Evolutionary conservation across 1,284 basidiomycete genomes (phyloP), one percentile per base, ranked within the genome.

Genomic region (Puccinia coronata): DNA sequence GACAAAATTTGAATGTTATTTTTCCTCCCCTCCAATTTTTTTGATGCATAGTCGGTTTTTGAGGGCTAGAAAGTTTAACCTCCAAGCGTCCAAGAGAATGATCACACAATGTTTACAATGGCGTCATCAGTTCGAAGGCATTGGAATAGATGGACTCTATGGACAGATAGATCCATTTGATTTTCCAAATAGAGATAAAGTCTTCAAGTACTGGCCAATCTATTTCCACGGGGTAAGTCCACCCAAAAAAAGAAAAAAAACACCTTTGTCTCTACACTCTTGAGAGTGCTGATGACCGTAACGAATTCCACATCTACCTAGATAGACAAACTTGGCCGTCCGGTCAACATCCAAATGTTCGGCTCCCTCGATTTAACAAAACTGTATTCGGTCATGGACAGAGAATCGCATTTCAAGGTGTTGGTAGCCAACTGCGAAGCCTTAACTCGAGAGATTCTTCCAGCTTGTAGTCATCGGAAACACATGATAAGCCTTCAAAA

Each of bases 151-250:
- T 67, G 80, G 72, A 28, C 74, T 82, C 25, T 82, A 82, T 36
- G 69, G 49, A 55, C 28, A 72, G 41, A 20, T 82, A 2, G 82
- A 82, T 69, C 82, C 82, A 12, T 82, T 82, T 67, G 59, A 82
- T 51, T 82, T 82, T 73, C 67, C 74, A 34, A 39, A 81, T 51
- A 28, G 69, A 55, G 71, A 65, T n/a, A 47, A 82, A 57, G 81
- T 82, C 28, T 75, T 81, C 41, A 43, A 82, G 49, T 81, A 82
- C 51, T 82, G 82, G 82, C 82, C 82, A 41, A 80, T 82, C 31
- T 82, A 71, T 67, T 81, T 76, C 49, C 78, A 80, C 65, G 34
- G 57, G 41, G 78, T 80, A 65, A 63, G 34, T 51, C 41, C 43
- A 28, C 53, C 43, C n/a, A 5, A 43, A 41, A 55, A 41, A 53